phyloP scores from a whole-genome alignment of 1,284 basidiomycete species.

The Blastosporella zonata region DNA sequence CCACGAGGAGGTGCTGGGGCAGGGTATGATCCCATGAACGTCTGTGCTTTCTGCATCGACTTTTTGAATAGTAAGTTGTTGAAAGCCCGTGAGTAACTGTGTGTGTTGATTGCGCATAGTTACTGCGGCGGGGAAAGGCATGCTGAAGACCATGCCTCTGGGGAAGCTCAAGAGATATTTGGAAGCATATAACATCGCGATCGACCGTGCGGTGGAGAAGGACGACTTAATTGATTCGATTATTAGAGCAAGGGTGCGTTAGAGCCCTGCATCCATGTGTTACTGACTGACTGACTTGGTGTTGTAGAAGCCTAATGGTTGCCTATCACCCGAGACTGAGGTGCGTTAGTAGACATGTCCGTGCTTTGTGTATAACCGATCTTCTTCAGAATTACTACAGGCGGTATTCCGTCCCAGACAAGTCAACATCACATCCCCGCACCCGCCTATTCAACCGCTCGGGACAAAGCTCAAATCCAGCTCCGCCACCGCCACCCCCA shows the following conservation, averaged over 20 bases:
- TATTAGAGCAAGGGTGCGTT: conserved; percentile 52
- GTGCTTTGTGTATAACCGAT: conserved; percentile 5
- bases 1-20: conserved; percentile 47
- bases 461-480: conserved; percentile 26
- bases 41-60: conserved; percentile 73
- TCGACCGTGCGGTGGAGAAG: conserved; percentile 67
- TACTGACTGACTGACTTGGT: conserved; percentile 1
- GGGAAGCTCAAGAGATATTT: conserved; percentile 66
- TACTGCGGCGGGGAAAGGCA: conserved; percentile 57
- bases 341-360: conserved; percentile 27
- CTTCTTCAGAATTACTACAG: conserved; percentile 53
- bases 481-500: conserved; percentile 27
- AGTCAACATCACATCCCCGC: conserved; percentile 37
- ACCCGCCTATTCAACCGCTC: conserved; percentile 50
- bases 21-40: conserved; percentile 61
- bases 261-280: neutral
- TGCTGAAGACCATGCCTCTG: conserved; percentile 53
- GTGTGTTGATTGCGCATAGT: conserved; percentile 38
- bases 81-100: neutral
- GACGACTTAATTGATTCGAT: conserved; percentile 70
- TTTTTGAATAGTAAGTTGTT: conserved; percentile 55
- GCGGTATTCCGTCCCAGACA: conserved; percentile 61
- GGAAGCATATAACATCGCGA: conserved; percentile 62
- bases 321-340: conserved; percentile 53
- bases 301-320: conserved; percentile 48